phyloP scores from a whole-genome alignment of 768 basidiomycete genomes.

The Asterophora lycoperdoides region DNA sequence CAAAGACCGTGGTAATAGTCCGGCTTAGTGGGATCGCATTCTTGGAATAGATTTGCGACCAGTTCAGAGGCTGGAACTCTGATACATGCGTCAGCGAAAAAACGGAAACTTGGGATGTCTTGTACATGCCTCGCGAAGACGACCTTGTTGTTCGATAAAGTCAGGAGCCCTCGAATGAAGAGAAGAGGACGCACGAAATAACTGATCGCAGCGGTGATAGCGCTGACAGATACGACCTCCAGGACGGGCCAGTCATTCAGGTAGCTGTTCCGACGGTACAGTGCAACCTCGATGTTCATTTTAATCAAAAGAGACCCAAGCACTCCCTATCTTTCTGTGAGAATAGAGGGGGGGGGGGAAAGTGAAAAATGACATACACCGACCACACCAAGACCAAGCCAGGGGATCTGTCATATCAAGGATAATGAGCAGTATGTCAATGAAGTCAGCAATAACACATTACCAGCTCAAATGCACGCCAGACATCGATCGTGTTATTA shows the following conservation, averaged over 20 bases:
- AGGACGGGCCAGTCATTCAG: conserved; percentile 58
- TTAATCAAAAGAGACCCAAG: conserved; percentile 63
- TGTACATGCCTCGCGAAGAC: conserved; percentile 55
- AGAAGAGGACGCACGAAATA: conserved; percentile 46
- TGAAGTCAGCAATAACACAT: conserved; percentile 8
- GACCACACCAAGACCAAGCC: conserved; percentile 57
- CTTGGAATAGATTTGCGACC: conserved; percentile 79
- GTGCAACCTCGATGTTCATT: conserved; percentile 59
- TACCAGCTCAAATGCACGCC: conserved; percentile 73
- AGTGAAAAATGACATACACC: conserved; percentile 40
- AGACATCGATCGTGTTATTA: conserved; percentile 53
- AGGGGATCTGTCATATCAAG: conserved; percentile 50
- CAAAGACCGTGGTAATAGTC: conserved; percentile 78
- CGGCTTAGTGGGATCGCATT: conserved; percentile 65
- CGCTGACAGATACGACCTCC: conserved; percentile 59
- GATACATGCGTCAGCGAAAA: conserved; percentile 4
- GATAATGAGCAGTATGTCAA: background rate
- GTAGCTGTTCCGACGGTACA: conserved; percentile 54
- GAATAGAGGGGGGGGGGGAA: background rate
- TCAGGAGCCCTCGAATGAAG: background rate
- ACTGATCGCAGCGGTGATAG: conserved; percentile 66
- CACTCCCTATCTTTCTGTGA: conserved; percentile 43
- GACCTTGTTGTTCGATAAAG: conserved; percentile 35
- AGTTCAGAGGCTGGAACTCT: conserved; percentile 77
- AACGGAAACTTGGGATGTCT: background rate